Percentiles rank a stretch among this genome's conserved stretches.
These are phyloP conservation scores for Euphorbia celastroides DNA, from an alignment of 441 rosid species.

Conservation along the genomic window DNA sequence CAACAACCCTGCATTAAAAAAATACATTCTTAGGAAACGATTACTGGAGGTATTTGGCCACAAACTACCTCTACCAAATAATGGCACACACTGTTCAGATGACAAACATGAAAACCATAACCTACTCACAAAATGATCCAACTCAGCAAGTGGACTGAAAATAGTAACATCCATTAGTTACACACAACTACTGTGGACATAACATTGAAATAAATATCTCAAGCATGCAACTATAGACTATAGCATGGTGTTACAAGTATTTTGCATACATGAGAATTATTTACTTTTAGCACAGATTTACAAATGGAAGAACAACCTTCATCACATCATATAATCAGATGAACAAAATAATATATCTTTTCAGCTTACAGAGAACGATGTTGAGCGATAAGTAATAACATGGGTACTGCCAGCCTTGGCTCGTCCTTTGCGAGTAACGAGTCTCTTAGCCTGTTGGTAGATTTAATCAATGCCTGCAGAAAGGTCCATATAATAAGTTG, in stretches of 20 bases:
- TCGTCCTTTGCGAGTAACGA: constrained; percentile 96
- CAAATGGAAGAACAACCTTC: neutral
- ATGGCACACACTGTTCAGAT: too few species aligned
- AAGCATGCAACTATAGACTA: neutral
- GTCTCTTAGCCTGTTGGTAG: constrained; percentile 90
- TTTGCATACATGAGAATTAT: neutral
- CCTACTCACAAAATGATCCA: neutral
- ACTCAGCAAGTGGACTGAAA: neutral
- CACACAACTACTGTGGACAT: neutral
- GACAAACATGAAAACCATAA: neutral
- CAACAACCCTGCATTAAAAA: constrained; percentile 77
- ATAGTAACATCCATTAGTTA: neutral
- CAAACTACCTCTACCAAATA: too few species aligned
- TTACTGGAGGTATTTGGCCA: neutral
- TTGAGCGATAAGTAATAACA: constrained; percentile 91
- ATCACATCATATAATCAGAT: constrained; percentile 10
- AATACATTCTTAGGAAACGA: constrained; percentile 12
- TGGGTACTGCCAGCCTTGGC: constrained; percentile 91
- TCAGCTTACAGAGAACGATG: constrained; percentile 93
- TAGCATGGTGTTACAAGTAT: neutral
- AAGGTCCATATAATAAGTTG: neutral
- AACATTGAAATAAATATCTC: neutral
- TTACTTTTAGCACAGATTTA: neutral
- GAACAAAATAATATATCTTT: constrained; percentile 6
- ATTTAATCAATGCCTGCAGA: constrained; percentile 88